Base-by-base conservation (phyloP, 1,284 basidiomycete genomes). In the Rhodotorula mucilaginosa region DNA sequence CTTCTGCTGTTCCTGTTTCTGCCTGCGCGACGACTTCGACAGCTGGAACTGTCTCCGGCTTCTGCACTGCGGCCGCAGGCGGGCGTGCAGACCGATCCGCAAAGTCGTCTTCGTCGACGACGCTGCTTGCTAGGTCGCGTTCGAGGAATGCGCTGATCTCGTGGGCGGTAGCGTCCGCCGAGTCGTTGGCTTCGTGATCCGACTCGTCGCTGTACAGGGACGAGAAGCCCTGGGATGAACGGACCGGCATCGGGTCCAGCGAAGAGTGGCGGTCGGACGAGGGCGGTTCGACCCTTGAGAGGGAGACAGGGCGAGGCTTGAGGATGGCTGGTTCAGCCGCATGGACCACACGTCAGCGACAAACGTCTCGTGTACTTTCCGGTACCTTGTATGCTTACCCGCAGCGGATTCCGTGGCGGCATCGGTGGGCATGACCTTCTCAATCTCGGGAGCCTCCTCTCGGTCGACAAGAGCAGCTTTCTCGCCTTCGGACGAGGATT, bases 121-220 rank as follows among this genome's bases (percentile, higher is more conserved):
- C 56, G 21, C 66, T 68, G 52, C 66, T 68, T 13, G 66, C 66
- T 13, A 68, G 56, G 21, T 68, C 66, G 31, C 66, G 66, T 47
- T 62, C 66, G 56, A 68, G n/a, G 34, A 68, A 68, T 2, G 56
- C 66, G 34, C 61, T 62, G 54, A 68, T 68, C 19, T 62, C 61
- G n/a, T 58, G 56, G 13, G 47, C 64, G 5, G 62, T 47, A 12
- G 58, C n/a, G 19, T 68, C 61, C 10, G 34, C 61, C 5, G 61
- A 63, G n/a, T 57, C 34, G 54, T 49, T 54, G 16, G 13, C 59
- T 12, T 62, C 66, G 13, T 58, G 54, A 6, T 58, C 66, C 12
- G 61, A 54, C 2, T 29, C 31, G 1, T 48, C 56, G 34, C 51
- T 31, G 48, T 58, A 63, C n/a, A 68, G 34, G 19, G 66, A 62